A percentile compares a stretch with the other conserved stretches of the same genome.
phyloP scores from a whole-genome alignment of 2,329 filamentous ascomycete genomes.

The Monosporascus sp. region DNA sequence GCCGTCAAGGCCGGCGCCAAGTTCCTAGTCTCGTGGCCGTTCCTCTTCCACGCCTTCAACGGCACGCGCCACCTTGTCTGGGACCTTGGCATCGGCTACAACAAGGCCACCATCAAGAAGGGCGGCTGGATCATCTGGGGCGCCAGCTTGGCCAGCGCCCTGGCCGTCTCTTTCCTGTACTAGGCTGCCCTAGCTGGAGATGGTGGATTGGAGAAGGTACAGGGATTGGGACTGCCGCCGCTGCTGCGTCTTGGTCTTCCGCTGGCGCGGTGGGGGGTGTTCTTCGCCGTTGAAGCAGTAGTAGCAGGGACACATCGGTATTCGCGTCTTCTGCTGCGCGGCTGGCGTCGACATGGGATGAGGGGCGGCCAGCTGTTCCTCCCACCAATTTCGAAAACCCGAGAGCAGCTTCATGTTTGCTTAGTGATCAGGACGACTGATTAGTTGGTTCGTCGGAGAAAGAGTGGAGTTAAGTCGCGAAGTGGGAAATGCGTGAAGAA shows the following conservation, averaged over 20 bases:
- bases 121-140: conserved; percentile 45
- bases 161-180: conserved; percentile 45
- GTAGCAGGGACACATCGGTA: background rate
- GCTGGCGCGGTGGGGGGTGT: background rate
- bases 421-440: too few species aligned
- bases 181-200: conserved; percentile 20
- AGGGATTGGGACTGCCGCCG: conserved; percentile 2
- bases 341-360: background rate
- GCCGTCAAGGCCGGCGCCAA: conserved; percentile 54
- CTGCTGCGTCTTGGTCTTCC: background rate
- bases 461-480: too few species aligned
- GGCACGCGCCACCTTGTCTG: conserved; percentile 50
- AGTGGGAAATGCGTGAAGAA: too few species aligned
- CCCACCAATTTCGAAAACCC: background rate
- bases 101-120: conserved; percentile 40
- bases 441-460: too few species aligned
- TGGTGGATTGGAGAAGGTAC: background rate
- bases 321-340: background rate
- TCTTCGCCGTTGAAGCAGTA: background rate
- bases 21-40: conserved; percentile 53
- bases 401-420: background rate
- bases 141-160: conserved; percentile 35
- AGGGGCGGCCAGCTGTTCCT: background rate
- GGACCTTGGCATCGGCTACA: conserved; percentile 47
- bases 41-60: conserved; percentile 52